Base-by-base conservation (phyloP, 805 yeast species). In the Ogataea dorogensis region DNA sequence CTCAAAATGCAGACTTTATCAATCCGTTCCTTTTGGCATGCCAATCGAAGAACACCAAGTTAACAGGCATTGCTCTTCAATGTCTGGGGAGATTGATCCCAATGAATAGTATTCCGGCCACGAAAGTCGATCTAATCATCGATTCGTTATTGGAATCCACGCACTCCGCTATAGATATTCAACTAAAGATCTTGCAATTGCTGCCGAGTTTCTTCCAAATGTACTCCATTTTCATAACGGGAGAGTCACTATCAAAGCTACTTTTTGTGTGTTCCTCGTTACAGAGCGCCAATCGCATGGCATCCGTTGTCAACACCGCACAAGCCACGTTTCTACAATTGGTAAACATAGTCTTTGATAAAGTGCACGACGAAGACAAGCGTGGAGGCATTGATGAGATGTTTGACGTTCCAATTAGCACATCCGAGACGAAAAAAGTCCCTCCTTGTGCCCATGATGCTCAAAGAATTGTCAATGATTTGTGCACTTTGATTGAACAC, bases 241-340 rank as follows among this genome's bases (percentile, higher is more conserved):
- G 79, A 12, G 70, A 64, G 0, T 56, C 74, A 11, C 65, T 88
- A 22, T 65, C 79, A 6, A 75, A 75, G 43, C 59, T 86, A 9
- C 61, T 91, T 14, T 64, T 67, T 15, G 77, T 91, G 2, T 86
- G 95, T 54, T 73, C 93, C 0, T 71, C 77, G 21, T 67, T 93
- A 32, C 88, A 86, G 38, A 64, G 77, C 10, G 71, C 78, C 10
- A 82, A 77, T 43, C 82, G 84, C 49, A 73, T 80, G 5, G 76
- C 83, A 0, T 85, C 86, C 49, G 95, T 93, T 5, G 71, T 77
- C 10, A 89, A 88, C 51, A 86, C 98, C 0, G 96, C 98, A 0
- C 79, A 86, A 32, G 98, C 98, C 2, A 87, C 98, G 3, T 71
- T 88, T 29, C 94, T 88, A 44, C 98, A 93, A 56, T 63, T 93